A percentile compares a stretch with the other conserved stretches of the same genome.
phyloP scores from a whole-genome alignment of 2,329 filamentous ascomycete species.

The Fusarium sp. region DNA sequence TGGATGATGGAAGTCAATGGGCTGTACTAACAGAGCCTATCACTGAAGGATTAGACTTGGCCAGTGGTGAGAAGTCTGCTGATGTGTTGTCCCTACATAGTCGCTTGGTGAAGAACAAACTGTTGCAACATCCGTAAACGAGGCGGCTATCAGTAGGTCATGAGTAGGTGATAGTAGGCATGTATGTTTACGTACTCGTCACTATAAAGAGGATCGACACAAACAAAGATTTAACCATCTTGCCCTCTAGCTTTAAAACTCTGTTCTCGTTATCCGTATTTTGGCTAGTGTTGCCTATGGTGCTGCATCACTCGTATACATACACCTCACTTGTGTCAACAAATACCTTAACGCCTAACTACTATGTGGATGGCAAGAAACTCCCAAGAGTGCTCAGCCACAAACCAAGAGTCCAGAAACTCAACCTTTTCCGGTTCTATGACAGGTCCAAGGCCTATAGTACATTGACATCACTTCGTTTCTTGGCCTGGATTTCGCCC shows the following conservation, averaged over 20 bases:
- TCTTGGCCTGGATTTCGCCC: constrained; percentile 14
- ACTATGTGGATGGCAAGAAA: neutral
- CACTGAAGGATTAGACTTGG: neutral
- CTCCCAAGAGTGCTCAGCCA: constrained; percentile 28
- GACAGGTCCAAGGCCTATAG: constrained; percentile 8
- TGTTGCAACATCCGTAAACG: neutral
- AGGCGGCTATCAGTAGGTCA: neutral
- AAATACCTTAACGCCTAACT: neutral
- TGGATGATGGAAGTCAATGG: neutral
- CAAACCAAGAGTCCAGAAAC: neutral
- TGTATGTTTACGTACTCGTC: neutral
- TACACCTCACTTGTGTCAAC: constrained; percentile 3
- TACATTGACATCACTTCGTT: constrained; percentile 10
- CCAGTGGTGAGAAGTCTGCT: neutral
- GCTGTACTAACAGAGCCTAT: neutral
- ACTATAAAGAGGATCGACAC: neutral
- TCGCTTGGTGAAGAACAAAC: neutral
- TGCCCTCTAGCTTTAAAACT: neutral
- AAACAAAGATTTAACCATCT: neutral
- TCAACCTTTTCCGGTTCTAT: neutral
- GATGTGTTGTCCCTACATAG: neutral
- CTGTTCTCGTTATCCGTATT: neutral
- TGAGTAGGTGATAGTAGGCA: neutral
- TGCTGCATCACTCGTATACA: constrained; percentile 11
- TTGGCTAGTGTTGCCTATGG: constrained; percentile 6